Conservation (phyloP, 2,329 filamentous ascomycete species). For the Neospermospora avenae region DNA sequence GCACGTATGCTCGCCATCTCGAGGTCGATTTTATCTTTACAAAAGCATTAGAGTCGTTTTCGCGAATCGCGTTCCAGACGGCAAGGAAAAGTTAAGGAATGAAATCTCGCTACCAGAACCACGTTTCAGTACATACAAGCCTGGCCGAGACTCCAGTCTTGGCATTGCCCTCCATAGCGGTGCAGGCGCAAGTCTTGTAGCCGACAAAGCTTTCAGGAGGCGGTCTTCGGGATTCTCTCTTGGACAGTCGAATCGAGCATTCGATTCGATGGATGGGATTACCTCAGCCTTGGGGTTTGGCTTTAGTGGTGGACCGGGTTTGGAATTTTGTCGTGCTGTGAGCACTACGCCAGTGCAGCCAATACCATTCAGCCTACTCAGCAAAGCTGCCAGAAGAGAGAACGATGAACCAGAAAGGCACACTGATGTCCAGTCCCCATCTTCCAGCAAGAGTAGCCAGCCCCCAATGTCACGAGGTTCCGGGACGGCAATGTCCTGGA, state of each 20-base stretch:
- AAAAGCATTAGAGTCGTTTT: slow-evolving; percentile 93
- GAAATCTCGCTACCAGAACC: slow-evolving; percentile 89
- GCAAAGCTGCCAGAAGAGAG: slow-evolving; percentile 15
- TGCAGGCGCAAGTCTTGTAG: slow-evolving; percentile 48
- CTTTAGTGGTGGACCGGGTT: slow-evolving; percentile 23
- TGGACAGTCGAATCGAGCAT: slow-evolving; percentile 29
- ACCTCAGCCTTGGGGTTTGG: slow-evolving; percentile 24
- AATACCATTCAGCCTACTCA: slow-evolving; percentile 47
- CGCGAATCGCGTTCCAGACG: slow-evolving; percentile 92
- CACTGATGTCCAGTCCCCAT: slow-evolving; percentile 36
- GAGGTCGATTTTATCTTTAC: slow-evolving; percentile 84
- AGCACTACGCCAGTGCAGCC: slow-evolving; percentile 43
- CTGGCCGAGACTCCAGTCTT: slow-evolving; percentile 28
- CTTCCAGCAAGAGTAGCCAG: slow-evolving; percentile 29
- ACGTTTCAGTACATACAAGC: slow-evolving; percentile 80
- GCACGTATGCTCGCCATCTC: slow-evolving; percentile 84
- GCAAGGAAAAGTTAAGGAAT: slow-evolving; percentile 86
- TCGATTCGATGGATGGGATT: slow-evolving; percentile 33
- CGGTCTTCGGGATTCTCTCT: slow-evolving; percentile 50
- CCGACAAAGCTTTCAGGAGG: slow-evolving; percentile 57
- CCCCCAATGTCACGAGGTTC: slow-evolving; percentile 36
- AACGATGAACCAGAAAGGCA: slow-evolving; percentile 17
- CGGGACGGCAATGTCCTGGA: slow-evolving; percentile 27
- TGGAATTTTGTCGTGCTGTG: slow-evolving; percentile 27
- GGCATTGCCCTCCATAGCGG: slow-evolving; percentile 35